Evolutionary conservation across 164 flowering plant species (phyloP), one percentile per base, ranked within the genome.

Genomic region (Nymphaea thermarum): DNA sequence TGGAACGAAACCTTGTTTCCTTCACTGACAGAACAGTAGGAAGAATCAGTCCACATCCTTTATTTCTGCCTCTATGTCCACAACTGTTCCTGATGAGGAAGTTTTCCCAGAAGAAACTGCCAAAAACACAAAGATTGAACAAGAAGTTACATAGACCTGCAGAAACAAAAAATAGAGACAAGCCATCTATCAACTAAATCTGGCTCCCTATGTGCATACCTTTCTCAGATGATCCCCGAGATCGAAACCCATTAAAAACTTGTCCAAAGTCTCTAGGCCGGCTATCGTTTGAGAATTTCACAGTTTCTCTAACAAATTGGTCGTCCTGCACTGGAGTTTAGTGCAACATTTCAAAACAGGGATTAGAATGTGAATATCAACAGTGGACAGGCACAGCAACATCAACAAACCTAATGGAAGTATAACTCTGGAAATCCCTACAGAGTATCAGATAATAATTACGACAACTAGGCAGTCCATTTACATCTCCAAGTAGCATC

Each of bases 31-130:
- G 14, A 51, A 51, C 57, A 8, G 57, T 10, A 8, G 43, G 14
- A 16, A 1, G 51, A 18, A 72, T 90, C 81, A 90, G 25, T 91
- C 96, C 16, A 77, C 85, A 77, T 91, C 98, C 75, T 77, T 87
- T 53, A 91, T 74, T 75, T 91, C 96, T 42, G 96, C 98, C 84
- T 89, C 98, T 66, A 91, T 74, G 74, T 89, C 98, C 44, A 91
- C 93, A 67, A 91, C 75, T 17, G 82, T 44, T 43, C 12, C 64
- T 36, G 63, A 53, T 16, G 95, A 80, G 57, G 84, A 79, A 6
- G 79, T 63, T 69, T 76, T 86, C 68, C 83, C 91, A 86, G 79
- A 43, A 11, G 63, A 36, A 17, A 17, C 42, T 61, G 57, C 14
- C 3, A 15, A 51, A 51, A 51, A 25, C 36, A 25, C 1, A 25